Conservation (phyloP, 1,284 basidiomycete genomes). For the Boletellus deceptivus region DNA sequence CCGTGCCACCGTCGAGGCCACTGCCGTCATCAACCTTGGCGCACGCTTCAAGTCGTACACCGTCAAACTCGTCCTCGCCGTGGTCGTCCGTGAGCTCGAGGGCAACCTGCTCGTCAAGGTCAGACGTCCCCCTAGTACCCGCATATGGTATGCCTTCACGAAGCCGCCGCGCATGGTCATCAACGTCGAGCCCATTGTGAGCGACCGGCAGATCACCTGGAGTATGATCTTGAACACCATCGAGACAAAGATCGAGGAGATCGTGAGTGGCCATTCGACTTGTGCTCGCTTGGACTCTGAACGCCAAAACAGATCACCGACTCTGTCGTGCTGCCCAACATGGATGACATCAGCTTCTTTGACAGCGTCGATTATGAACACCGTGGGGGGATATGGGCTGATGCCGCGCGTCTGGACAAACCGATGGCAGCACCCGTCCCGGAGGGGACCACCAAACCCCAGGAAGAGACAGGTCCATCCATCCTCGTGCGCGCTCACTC, state of each 20-base stretch:
- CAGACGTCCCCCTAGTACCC: conserved; percentile 93
- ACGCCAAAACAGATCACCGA: conserved; percentile 69
- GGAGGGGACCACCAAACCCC: conserved; percentile 9
- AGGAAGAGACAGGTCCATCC: conserved; percentile 22
- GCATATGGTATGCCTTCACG: conserved; percentile 99
- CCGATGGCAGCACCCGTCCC: conserved; percentile 13
- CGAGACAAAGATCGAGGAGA: conserved; percentile 85
- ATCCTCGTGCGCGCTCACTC: conserved; percentile 32
- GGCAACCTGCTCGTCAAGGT: conserved; percentile 90
- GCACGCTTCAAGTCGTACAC: conserved; percentile 85
- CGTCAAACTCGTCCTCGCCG: conserved; percentile 86
- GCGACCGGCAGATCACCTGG: conserved; percentile 91
- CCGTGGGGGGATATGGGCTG: conserved; percentile 90
- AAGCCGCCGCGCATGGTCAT: conserved; percentile 86
- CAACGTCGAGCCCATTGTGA: conserved; percentile 90
- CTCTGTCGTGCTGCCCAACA: conserved; percentile 92
- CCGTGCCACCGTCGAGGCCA: conserved; percentile 86
- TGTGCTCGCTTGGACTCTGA: conserved; percentile 3
- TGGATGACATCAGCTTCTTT: conserved; percentile 98
- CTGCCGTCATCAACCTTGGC: conserved; percentile 81
- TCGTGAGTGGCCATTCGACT: conserved; percentile 56
- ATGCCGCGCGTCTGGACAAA: conserved; percentile 59
- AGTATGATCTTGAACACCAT: conserved; percentile 88
- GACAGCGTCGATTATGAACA: conserved; percentile 65
- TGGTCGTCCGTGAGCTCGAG: conserved; percentile 83